Evolutionary conservation across 108 stramenopile genomes (phyloP).

Genomic region (Epithemia pelagica): DNA sequence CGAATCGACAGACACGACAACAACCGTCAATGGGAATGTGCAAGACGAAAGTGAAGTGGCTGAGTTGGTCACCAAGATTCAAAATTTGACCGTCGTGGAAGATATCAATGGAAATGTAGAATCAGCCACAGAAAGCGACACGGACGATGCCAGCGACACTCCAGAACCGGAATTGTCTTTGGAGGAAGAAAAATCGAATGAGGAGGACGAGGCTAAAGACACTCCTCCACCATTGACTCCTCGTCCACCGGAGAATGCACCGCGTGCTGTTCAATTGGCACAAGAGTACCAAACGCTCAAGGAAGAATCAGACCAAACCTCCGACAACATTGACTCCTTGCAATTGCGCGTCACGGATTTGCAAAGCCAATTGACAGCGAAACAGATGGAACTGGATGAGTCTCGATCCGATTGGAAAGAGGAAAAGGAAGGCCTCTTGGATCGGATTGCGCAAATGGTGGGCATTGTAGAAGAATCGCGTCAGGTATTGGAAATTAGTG

Average conservation of each 20-base stretch:
- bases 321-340: neutral
- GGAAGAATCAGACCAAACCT: neutral
- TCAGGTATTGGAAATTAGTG: constrained; percentile 15
- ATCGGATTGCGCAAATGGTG: constrained; percentile 30
- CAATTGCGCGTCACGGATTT: neutral
- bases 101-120: neutral
- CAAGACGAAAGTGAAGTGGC: too few species aligned
- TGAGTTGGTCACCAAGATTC: neutral
- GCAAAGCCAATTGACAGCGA: constrained; percentile 21
- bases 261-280: neutral
- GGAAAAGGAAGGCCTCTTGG: constrained; percentile 27
- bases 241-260: neutral
- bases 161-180: neutral
- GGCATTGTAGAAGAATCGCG: constrained; percentile 10
- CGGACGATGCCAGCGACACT: neutral
- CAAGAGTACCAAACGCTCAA: neutral
- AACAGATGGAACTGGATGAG: constrained; percentile 19
- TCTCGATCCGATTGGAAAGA: constrained; percentile 23
- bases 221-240: neutral
- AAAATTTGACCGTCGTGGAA: neutral
- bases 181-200: neutral
- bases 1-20: too few species aligned
- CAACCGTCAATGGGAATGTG: too few species aligned
- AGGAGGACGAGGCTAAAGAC: neutral
- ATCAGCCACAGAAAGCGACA: too few species aligned